phyloP scores from a whole-genome alignment of 2,329 filamentous ascomycete genomes.

The Scedosporium dehoogii region DNA sequence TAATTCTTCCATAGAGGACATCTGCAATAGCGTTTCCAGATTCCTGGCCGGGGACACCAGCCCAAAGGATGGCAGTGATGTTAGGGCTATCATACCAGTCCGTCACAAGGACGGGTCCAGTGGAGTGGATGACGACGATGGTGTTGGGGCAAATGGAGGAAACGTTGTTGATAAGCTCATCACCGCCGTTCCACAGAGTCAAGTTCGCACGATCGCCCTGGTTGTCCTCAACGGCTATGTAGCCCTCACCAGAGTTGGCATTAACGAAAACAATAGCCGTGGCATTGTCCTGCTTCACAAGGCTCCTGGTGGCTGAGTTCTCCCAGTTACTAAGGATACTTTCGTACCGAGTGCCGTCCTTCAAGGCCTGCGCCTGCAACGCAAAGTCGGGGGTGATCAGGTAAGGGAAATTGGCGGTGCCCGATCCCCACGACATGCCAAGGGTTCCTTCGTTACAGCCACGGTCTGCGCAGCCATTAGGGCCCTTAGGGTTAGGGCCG shows the following conservation, averaged over 20 bases:
- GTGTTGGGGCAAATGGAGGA: constrained; percentile 74
- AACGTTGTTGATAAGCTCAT: constrained; percentile 72
- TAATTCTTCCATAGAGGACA: constrained; percentile 72
- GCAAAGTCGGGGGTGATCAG: constrained; percentile 65
- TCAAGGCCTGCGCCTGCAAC: constrained; percentile 51
- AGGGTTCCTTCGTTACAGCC: constrained; percentile 50
- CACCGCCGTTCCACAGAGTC: constrained; percentile 77
- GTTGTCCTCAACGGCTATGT: constrained; percentile 73
- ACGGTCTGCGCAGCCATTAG: constrained; percentile 69
- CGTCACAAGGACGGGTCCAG: constrained; percentile 67
- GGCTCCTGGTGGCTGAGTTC: constrained; percentile 46
- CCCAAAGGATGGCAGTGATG: constrained; percentile 75
- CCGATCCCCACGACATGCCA: constrained; percentile 72
- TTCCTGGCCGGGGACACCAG: constrained; percentile 74
- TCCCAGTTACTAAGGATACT: constrained; percentile 58
- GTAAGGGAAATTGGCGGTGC: constrained; percentile 65
- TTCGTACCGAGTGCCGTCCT: constrained; percentile 51
- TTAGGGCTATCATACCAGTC: constrained; percentile 69
- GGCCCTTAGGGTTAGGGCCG: constrained; percentile 61
- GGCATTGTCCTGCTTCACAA: constrained; percentile 54
- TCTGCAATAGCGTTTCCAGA: constrained; percentile 71
- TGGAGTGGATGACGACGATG: constrained; percentile 81
- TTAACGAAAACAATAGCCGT: constrained; percentile 85
- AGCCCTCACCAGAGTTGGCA: constrained; percentile 77
- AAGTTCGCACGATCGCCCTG: constrained; percentile 85